Percentiles rank a stretch among this genome's conserved stretches.
phyloP scores from a whole-genome alignment of 225 moss, liverwort and hornwort species.

The Physcomitrium patens region DNA sequence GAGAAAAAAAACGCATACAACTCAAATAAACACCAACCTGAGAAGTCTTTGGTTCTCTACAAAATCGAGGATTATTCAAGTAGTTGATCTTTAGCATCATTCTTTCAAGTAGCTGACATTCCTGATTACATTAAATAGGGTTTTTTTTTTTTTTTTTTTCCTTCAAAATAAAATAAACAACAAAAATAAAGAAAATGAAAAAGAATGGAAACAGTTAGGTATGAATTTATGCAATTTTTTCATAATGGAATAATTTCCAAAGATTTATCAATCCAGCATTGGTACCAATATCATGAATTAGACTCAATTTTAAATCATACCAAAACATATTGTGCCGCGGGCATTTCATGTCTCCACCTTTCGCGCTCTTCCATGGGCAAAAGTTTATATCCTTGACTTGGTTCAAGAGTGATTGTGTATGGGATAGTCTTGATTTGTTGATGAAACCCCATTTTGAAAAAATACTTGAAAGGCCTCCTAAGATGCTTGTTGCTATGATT shows the following conservation, averaged over 20 bases:
- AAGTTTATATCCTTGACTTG: constrained; percentile 32
- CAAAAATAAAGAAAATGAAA: too few species aligned
- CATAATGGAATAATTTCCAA: too few species aligned
- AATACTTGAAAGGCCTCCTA: constrained; percentile 24
- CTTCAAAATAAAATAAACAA: too few species aligned
- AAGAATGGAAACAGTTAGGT: too few species aligned
- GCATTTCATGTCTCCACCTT: constrained; percentile 52
- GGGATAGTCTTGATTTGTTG: constrained; percentile 2
- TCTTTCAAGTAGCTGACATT: constrained; percentile 40
- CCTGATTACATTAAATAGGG: constrained; percentile 23
- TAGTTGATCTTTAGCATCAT: constrained; percentile 61
- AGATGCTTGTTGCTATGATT: neutral
- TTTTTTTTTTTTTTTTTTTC: too few species aligned
- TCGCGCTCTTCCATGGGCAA: constrained; percentile 33
- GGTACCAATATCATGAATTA: too few species aligned
- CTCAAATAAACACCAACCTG: constrained; percentile 39
- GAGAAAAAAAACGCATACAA: too few species aligned
- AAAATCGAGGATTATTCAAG: constrained; percentile 54
- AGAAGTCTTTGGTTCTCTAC: constrained; percentile 23
- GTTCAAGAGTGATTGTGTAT: neutral
- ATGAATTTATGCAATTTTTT: too few species aligned
- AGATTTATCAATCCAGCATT: too few species aligned
- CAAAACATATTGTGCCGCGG: constrained; percentile 27
- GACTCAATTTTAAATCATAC: neutral
- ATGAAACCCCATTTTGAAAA: constrained; percentile 36